phyloP scores from a whole-genome alignment of 2,329 filamentous ascomycete genomes.

The Davidsoniella virescens region DNA sequence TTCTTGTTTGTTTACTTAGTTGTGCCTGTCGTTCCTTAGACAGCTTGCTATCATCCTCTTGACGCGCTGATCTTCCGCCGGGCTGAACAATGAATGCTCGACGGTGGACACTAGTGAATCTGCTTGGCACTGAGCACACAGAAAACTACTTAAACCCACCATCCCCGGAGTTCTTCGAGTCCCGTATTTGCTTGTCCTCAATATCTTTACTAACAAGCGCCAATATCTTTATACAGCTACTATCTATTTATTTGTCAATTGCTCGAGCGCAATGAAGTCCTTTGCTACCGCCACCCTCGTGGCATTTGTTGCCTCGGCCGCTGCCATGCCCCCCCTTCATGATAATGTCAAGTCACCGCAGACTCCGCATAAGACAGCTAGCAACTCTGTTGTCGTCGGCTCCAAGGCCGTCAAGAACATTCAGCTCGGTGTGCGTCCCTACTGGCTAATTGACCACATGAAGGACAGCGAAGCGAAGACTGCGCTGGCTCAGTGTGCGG shows the following conservation, averaged over 20 bases:
- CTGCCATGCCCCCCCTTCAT: not conserved
- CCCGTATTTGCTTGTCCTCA: not conserved
- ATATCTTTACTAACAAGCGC: not conserved
- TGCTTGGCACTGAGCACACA: too few relatives aligned
- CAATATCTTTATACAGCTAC: not conserved
- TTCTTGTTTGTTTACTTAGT: too few relatives aligned
- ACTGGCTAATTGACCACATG: constrained; percentile 49
- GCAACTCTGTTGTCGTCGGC: not conserved
- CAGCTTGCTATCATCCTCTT: too few relatives aligned
- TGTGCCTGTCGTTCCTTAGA: too few relatives aligned
- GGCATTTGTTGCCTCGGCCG: constrained; percentile 4
- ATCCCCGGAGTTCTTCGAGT: too few relatives aligned
- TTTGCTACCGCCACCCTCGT: not conserved
- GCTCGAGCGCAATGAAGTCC: constrained; percentile 3
- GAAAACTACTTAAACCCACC: too few relatives aligned
- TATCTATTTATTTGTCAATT: not conserved
- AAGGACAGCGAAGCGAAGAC: constrained; percentile 41
- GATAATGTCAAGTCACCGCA: not conserved
- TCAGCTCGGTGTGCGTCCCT: constrained; percentile 46
- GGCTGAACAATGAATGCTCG: too few relatives aligned
- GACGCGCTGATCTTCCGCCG: too few relatives aligned
- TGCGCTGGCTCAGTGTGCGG: constrained; percentile 39
- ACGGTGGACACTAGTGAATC: too few relatives aligned
- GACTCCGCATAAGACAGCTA: not conserved
- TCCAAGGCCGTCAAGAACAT: constrained; percentile 28